Percentiles rank a stretch among this genome's conserved stretches.
Evolutionary conservation across 208 protist species (phyloP).

Genomic region (Sergeia podlipaevii): DNA sequence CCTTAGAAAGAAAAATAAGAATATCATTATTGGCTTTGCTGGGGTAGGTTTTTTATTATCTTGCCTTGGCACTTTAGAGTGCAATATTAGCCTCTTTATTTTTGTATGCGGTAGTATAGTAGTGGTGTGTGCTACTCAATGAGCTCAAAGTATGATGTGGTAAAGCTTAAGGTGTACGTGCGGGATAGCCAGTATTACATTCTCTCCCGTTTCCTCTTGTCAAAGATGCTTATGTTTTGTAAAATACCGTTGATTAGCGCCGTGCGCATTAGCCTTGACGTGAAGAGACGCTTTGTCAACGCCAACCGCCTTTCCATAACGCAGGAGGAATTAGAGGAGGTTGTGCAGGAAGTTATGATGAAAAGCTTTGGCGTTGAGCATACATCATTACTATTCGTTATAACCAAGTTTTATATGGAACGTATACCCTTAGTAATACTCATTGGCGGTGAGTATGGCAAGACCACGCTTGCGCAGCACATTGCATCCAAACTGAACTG

Average conservation of each 20-base stretch:
- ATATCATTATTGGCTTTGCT: no score
- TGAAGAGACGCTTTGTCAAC: conserved; percentile 59
- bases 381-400: conserved; percentile 29
- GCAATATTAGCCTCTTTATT: no score
- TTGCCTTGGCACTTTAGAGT: no score
- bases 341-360: conserved; percentile 18
- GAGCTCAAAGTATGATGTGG: conserved; percentile 64
- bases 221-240: conserved; percentile 62
- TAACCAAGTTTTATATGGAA: conserved; percentile 44
- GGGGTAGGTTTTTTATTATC: no score
- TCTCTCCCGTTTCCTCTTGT: conserved; percentile 58
- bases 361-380: conserved; percentile 26
- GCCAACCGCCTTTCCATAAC: conserved; percentile 27
- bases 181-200: conserved; percentile 51
- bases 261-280: conserved; percentile 41
- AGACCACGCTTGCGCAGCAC: conserved; percentile 39
- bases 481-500: conserved; percentile 42
- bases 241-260: conserved; percentile 34
- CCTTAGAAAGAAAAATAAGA: no score
- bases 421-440: conserved; percentile 49
- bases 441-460: conserved; percentile 38
- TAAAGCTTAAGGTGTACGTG: conserved; percentile 59
- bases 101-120: no score
- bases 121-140: conserved; percentile 21
- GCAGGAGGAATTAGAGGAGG: conserved; percentile 34